Evolutionary conservation across 345 rosid genomes (phyloP), one percentile per base, ranked within the genome.

Genomic region (Aegle marmelos): DNA sequence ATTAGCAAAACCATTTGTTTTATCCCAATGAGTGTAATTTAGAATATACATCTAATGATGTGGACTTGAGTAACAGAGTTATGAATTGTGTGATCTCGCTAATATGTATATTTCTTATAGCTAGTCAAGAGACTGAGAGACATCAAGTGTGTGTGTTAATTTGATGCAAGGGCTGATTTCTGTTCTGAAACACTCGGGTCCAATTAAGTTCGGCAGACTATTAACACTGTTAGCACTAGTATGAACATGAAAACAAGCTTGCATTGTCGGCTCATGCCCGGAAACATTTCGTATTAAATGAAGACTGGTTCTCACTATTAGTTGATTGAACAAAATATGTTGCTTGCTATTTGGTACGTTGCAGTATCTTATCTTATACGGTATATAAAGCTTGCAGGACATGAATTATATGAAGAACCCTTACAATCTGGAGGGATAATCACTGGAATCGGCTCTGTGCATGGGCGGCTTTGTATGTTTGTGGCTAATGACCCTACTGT

Each of bases 401-500:
- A 93, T 88, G 96, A 93, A 64, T 72, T 95, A 53, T 93, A 95
- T 75, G 97, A 85, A 76, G 92, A 92, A 16, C 75, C 93, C 54
- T 87, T 95, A 74, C 99, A 97, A 60, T 91, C 99, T 1, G 99
- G 88, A 68, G 98, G 97, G 11, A 92, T 93, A 76, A 79, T 95
- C 81, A 91, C 98, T 37, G 99, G 99, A 50, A 90, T 93, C 45
- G 98, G 99, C 79, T 91, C 97, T 5, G 91, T 95, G 77, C 97
- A 95, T 77, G 99, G 98, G 24, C 90, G 86, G 60, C 94, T 95
- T 78, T 95, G 98, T 69, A 95, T 93, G 96, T 93, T 95, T 78
- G 88, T 93, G 83, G 99, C 97, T 57, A 95, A 95, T 83, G 99
- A 95, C 41, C 95, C 99, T 80, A 95, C 99, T 54, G 98, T 93